Base-by-base conservation (phyloP, 1,139 yeast genomes). In the Kodamaea fungicola region DNA sequence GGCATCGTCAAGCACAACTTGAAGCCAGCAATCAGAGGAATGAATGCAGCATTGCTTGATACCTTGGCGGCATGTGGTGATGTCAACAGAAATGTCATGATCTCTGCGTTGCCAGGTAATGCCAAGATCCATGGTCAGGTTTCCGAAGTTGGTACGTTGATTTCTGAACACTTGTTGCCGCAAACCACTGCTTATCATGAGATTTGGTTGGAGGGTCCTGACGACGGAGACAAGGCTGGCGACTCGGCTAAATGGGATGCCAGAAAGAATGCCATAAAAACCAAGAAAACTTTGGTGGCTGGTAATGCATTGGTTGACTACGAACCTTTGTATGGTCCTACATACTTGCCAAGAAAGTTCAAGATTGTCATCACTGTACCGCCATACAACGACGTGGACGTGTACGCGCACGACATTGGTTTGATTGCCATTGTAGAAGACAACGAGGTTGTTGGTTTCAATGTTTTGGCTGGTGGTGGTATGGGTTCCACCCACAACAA, bases 51-150 rank as follows among this genome's bases (percentile, higher is more conserved):
- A 8, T 75, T 90, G 52, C 76, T 92, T 80, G 97, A 92, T 58
- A 90, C 97, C 9, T 76, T 92, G 43, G 97, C 96, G 45, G 98
- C 97, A 2, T 90, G 97, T 74, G 98, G 98, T 71, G 98, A 92
- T 68, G 97, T 90, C 31, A 87, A 88, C 67, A 85, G 97, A 76
- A 90, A 90, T 59, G 97, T 90, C 35, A 90, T 90, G 82, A 75
- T 87, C 40, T 79, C 94, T 44, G 96, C 96, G 8, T 71, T 88
- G 34, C 97, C 97, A 19, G 77, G 76, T 33, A 88, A 88, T 57
- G 86, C 92, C 35, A 81, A 81, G 56, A 75, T 90, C 39, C 97
- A 90, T 60, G 65, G 70, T 28, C 94, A 89, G 64, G 75, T 90
- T 47, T 73, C 83, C 31, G 69, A 71, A 12, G 63, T 76, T 38